phyloP scores from a whole-genome alignment of 805 yeast genomes.

The Suhomyces vadensis region DNA sequence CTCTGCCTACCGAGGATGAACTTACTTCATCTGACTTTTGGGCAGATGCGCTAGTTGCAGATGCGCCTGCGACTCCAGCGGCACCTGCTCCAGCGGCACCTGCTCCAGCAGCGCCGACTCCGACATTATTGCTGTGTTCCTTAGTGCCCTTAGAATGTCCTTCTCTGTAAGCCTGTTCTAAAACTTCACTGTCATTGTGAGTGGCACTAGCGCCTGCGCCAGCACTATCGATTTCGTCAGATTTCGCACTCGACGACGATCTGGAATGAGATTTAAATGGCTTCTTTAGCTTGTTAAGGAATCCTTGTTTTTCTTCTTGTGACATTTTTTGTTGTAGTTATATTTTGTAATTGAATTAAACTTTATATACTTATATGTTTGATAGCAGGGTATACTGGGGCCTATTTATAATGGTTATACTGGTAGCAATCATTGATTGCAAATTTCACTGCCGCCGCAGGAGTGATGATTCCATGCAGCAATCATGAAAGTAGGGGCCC shows the following conservation, averaged over 20 bases:
- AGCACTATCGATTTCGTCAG: background rate
- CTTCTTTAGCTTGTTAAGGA: slow-evolving; percentile 23
- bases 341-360: background rate
- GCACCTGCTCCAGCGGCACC: background rate
- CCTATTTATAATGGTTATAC: background rate
- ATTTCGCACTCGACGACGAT: slow-evolving; percentile 7
- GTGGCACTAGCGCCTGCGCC: slow-evolving; percentile 1
- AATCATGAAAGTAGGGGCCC: background rate
- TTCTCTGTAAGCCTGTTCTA: slow-evolving; percentile 21
- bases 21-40: background rate
- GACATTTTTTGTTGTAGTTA: background rate
- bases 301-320: slow-evolving; percentile 20
- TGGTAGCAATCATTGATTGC: slow-evolving; percentile 5
- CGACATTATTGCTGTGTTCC: background rate
- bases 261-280: slow-evolving; percentile 21
- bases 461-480: slow-evolving; percentile 6
- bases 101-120: background rate
- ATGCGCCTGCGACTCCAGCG: background rate
- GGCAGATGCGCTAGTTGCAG: background rate
- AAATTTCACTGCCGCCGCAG: slow-evolving; percentile 3
- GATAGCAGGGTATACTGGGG: background rate
- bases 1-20: slow-evolving; percentile 21
- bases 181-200: slow-evolving; percentile 3
- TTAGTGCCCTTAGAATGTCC: slow-evolving; percentile 15
- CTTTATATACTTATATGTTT: too few relatives aligned